Evolutionary conservation across 495 filamentous ascomycete species (phyloP).

Genomic region (Hyaloscypha hepaticicola): DNA sequence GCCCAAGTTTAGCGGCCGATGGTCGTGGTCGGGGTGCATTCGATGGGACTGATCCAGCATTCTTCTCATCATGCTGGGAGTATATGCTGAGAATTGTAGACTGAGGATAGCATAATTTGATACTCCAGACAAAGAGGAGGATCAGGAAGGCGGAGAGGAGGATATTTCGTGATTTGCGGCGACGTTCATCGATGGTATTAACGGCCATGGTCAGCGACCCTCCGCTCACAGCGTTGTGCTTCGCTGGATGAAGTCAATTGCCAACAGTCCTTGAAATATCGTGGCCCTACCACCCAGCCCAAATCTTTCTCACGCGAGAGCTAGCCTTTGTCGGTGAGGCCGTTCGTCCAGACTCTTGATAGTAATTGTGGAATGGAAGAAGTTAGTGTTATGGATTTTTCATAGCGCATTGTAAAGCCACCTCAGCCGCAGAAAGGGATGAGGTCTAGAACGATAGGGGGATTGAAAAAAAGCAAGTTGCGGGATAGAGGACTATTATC

Average conservation of each 20-base stretch:
- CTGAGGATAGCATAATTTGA: constrained; percentile 27
- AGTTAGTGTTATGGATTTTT: background rate
- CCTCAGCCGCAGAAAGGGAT: background rate
- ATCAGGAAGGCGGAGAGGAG: constrained; percentile 25
- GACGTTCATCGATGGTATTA: constrained; percentile 19
- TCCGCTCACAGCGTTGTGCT: background rate
- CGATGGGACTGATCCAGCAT: background rate
- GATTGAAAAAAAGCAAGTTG: background rate
- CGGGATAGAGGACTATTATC: background rate
- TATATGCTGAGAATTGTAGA: constrained; percentile 16
- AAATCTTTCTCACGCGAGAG: background rate
- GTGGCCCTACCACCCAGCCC: constrained; percentile 10
- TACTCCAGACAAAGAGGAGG: constrained; percentile 24
- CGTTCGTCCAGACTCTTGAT: background rate
- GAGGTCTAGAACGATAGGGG: background rate
- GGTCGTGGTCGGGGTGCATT: background rate
- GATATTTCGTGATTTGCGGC: constrained; percentile 24
- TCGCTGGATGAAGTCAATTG: background rate
- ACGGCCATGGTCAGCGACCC: background rate
- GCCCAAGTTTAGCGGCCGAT: background rate
- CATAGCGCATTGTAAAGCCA: background rate
- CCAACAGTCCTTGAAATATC: background rate
- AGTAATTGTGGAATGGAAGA: background rate
- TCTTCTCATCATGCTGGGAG: background rate
- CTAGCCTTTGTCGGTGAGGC: background rate